Percentiles rank a stretch among this genome's conserved stretches.
Evolutionary conservation across 768 basidiomycete genomes (phyloP).

Genomic region (Xerocomus potaroensis): DNA sequence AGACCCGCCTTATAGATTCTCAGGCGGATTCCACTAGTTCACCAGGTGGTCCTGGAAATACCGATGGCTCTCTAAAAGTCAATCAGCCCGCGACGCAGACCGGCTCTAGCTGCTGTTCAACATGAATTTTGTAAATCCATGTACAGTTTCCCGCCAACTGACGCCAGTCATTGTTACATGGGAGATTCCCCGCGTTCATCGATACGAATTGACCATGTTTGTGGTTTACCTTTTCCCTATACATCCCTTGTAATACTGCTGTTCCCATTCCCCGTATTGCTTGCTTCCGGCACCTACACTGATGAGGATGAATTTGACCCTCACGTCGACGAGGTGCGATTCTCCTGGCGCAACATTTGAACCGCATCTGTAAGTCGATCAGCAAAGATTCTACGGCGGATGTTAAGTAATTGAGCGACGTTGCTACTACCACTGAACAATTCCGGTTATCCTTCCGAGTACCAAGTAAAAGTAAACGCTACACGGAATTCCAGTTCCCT

Average conservation of each 20-base stretch:
- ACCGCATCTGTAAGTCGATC: no score
- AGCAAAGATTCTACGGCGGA: no score
- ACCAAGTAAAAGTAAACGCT: no score
- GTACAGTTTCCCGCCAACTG: no score
- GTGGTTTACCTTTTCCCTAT: slow-evolving; percentile 9
- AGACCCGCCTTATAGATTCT: slow-evolving; percentile 93
- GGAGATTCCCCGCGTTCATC: slow-evolving; percentile 2
- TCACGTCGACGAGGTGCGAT: neutral
- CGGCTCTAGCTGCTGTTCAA: slow-evolving; percentile 52
- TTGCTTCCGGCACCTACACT: neutral
- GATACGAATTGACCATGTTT: slow-evolving; percentile 7
- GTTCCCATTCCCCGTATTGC: slow-evolving; percentile 7
- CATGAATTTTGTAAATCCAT: slow-evolving; percentile 25
- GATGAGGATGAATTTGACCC: neutral
- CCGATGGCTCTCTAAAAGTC: slow-evolving; percentile 61
- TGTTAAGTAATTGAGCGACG: no score
- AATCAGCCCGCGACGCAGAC: slow-evolving; percentile 51
- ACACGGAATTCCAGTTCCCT: slow-evolving; percentile 71
- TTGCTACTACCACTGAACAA: no score
- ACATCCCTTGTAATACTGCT: slow-evolving; percentile 18
- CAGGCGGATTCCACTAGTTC: slow-evolving; percentile 60
- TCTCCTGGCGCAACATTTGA: no score
- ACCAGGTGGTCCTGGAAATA: slow-evolving; percentile 32
- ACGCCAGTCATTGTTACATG: slow-evolving; percentile 3
- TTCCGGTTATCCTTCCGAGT: no score